Evolutionary conservation across 2,329 filamentous ascomycete genomes (phyloP).

Genomic region (Massarina eburnea): DNA sequence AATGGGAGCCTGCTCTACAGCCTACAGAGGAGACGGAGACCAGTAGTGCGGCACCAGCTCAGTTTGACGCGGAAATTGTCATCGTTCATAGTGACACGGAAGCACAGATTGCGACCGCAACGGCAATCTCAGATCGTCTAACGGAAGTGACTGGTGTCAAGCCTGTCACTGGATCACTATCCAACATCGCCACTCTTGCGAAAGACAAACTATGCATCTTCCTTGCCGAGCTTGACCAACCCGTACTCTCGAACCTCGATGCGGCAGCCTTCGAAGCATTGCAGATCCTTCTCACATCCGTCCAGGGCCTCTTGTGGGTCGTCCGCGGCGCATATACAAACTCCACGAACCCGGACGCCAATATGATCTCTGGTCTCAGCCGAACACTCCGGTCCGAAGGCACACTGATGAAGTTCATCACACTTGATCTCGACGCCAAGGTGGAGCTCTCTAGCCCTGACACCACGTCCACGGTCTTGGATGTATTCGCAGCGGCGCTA

Average conservation of each 20-base stretch:
- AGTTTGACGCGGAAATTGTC: constrained; percentile 2
- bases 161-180: neutral
- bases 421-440: constrained; percentile 15
- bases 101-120: neutral
- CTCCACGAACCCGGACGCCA: constrained; percentile 7
- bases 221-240: constrained; percentile 11
- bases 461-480: constrained; percentile 9
- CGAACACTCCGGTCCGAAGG: constrained; percentile 16
- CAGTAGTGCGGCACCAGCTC: neutral
- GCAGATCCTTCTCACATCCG: constrained; percentile 7
- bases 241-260: constrained; percentile 9
- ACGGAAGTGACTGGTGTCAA: neutral
- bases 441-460: constrained; percentile 1
- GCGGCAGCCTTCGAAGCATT: constrained; percentile 8
- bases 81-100: constrained; percentile 3
- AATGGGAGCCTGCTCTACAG: constrained; percentile 21
- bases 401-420: constrained; percentile 15
- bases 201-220: constrained; percentile 13
- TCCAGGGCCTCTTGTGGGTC: constrained; percentile 14
- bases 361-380: constrained; percentile 16
- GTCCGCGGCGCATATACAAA: constrained; percentile 13
- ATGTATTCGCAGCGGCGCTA: constrained; percentile 12
- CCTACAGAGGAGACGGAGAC: neutral
- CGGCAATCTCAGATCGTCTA: neutral
- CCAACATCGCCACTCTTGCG: neutral